Percentiles rank a stretch among this genome's conserved stretches.
These are phyloP conservation scores for Verticillium longisporum DNA, from an alignment of 2,329 filamentous ascomycete genomes.

Conservation along the genomic window DNA sequence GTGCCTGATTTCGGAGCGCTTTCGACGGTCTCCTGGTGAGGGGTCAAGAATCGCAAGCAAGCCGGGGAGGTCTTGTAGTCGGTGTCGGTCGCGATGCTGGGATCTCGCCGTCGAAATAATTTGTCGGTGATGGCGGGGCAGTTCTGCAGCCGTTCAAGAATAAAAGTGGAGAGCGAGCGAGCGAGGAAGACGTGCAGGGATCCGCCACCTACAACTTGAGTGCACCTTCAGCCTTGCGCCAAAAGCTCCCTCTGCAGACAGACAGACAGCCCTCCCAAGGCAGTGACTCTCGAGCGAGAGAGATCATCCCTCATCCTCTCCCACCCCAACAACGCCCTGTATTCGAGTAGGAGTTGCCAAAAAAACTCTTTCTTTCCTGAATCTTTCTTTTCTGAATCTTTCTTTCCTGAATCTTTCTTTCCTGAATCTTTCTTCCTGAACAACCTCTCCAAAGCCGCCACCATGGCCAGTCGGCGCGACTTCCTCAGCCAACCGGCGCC, in stretches of 20 bases:
- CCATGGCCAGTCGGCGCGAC: slow-evolving; percentile 63
- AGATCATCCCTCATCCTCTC: neutral
- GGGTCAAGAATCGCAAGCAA: neutral
- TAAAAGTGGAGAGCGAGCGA: slow-evolving; percentile 5
- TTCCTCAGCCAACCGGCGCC: slow-evolving; percentile 83
- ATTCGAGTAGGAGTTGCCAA: too few relatives aligned
- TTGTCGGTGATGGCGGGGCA: slow-evolving; percentile 3
- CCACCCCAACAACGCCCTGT: neutral
- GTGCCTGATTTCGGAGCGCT: neutral
- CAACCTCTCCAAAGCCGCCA: slow-evolving; percentile 9
- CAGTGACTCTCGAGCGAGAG: neutral
- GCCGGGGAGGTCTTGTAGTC: neutral
- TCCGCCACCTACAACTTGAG: slow-evolving; percentile 9
- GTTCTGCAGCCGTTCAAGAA: slow-evolving; percentile 8
- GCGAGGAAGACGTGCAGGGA: slow-evolving; percentile 3
- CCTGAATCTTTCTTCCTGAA: neutral
- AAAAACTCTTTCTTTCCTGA: too few relatives aligned
- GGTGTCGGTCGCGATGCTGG: neutral
- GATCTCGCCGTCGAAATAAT: neutral
- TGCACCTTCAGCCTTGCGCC: slow-evolving; percentile 11
- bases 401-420: too few relatives aligned
- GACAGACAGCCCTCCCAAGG: neutral
- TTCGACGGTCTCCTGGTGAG: neutral
- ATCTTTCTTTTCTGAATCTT: too few relatives aligned
- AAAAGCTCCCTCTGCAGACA: neutral